A percentile compares a stretch with the other conserved stretches of the same genome.
Evolutionary conservation across 2,329 filamentous ascomycete genomes (phyloP).

Genomic region (Bretziella fagacearum): DNA sequence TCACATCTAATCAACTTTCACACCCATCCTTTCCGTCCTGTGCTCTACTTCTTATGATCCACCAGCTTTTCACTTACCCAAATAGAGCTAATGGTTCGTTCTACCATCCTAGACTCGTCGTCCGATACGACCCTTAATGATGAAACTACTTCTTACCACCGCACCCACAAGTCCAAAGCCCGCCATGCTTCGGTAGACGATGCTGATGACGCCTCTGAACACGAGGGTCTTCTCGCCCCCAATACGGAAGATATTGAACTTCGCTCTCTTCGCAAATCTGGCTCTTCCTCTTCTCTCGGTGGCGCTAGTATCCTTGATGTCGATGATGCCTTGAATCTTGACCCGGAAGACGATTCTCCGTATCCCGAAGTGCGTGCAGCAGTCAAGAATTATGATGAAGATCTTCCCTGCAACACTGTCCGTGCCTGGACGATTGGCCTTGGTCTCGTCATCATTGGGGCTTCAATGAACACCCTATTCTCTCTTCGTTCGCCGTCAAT

Average conservation of each 20-base stretch:
- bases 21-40: background rate
- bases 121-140: too few relatives aligned
- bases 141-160: background rate
- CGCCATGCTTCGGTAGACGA: background rate
- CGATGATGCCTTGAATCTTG: slow-evolving; percentile 19
- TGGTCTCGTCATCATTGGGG: slow-evolving; percentile 36
- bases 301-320: slow-evolving; percentile 1
- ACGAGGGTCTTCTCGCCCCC: slow-evolving; percentile 37
- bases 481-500: slow-evolving; percentile 46
- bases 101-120: too few relatives aligned
- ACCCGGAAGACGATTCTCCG: slow-evolving; percentile 38
- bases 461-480: slow-evolving; percentile 46
- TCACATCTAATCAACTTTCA: background rate
- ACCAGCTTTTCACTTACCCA: too few relatives aligned
- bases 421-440: slow-evolving; percentile 48
- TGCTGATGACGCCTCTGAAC: slow-evolving; percentile 33
- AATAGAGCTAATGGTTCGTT: too few relatives aligned
- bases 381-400: slow-evolving; percentile 46
- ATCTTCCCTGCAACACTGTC: slow-evolving; percentile 48
- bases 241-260: slow-evolving; percentile 21
- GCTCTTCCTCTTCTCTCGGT: slow-evolving; percentile 8
- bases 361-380: slow-evolving; percentile 50
- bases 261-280: slow-evolving; percentile 13
- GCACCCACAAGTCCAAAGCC: background rate
- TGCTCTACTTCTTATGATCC: too few relatives aligned